Evolutionary conservation across 2,329 filamentous ascomycete genomes (phyloP).

Genomic region (Diaporthe sp.): DNA sequence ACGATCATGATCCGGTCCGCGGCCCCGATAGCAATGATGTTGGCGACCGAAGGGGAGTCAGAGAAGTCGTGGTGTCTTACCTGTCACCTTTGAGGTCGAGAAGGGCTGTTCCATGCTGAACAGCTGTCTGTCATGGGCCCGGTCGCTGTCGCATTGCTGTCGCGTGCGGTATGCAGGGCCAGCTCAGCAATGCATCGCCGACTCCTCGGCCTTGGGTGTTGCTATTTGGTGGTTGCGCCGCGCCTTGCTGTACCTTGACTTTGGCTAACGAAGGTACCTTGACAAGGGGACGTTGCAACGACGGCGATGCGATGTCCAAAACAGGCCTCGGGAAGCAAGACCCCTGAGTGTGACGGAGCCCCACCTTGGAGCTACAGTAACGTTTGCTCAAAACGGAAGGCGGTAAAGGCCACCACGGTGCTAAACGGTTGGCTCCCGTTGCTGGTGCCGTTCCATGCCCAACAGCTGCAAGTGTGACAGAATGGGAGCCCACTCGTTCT

Average conservation of each 20-base stretch:
- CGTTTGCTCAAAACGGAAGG: not conserved
- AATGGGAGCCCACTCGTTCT: too few species aligned
- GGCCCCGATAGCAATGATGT: not conserved
- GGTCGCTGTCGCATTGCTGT: constrained; percentile 26
- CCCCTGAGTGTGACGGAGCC: constrained; percentile 1
- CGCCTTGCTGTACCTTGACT: not conserved
- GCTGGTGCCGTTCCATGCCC: not conserved
- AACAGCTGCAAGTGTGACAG: too few species aligned
- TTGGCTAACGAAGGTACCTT: not conserved
- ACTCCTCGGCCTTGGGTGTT: not conserved
- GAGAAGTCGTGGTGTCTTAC: constrained; percentile 56
- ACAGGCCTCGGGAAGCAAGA: not conserved
- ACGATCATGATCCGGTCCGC: not conserved
- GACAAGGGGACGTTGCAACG: not conserved
- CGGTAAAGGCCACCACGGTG: not conserved
- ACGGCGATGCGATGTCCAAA: constrained; percentile 7
- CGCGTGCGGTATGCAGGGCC: constrained; percentile 29
- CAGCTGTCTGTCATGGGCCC: constrained; percentile 50
- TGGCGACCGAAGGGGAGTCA: constrained; percentile 23
- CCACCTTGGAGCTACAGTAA: not conserved
- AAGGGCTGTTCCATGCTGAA: constrained; percentile 74
- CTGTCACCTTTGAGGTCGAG: constrained; percentile 83
- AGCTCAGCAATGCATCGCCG: constrained; percentile 39
- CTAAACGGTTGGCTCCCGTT: not conserved
- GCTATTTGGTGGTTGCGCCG: not conserved